phyloP scores from a whole-genome alignment of 208 protist genomes.

The Leptomonas pyrrhocoris region DNA sequence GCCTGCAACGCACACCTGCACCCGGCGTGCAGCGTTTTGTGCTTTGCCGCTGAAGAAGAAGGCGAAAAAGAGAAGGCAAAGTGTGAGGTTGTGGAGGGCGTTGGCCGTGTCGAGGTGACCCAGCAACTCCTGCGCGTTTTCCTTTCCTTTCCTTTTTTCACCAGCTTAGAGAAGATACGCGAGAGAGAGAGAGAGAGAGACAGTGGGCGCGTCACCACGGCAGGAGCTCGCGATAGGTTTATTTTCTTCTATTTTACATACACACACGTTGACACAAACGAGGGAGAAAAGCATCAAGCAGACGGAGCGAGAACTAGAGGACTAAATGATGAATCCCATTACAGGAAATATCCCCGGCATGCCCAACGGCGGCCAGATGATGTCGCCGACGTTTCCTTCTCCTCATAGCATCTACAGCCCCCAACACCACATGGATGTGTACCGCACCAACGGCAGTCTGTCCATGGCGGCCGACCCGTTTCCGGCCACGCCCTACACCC shows the following conservation, averaged over 20 bases:
- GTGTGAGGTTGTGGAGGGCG: neutral
- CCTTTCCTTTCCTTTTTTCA: neutral
- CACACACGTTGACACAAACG: neutral
- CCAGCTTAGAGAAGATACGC: no score
- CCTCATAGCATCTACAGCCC: slow-evolving; percentile 69
- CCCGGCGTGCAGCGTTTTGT: neutral
- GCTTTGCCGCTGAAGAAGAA: neutral
- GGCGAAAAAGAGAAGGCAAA: neutral
- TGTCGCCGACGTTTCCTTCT: slow-evolving; percentile 53
- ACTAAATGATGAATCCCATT: slow-evolving; percentile 27
- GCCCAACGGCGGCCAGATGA: slow-evolving; percentile 32
- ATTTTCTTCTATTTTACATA: neutral
- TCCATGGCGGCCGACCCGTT: slow-evolving; percentile 68
- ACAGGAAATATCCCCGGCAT: slow-evolving; percentile 33
- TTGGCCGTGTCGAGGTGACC: neutral
- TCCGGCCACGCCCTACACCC: slow-evolving; percentile 81
- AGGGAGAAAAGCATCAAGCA: neutral
- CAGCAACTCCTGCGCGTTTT: neutral
- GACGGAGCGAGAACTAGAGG: neutral
- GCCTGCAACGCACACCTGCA: neutral
- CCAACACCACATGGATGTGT: slow-evolving; percentile 66
- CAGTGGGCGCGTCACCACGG: no score
- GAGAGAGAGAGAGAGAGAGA: neutral
- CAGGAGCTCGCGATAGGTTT: no score
- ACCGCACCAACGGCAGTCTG: slow-evolving; percentile 57